Evolutionary conservation across 2,329 filamentous ascomycete species (phyloP), one percentile per base, ranked within the genome.

Genomic region (Orbilia oligospora): DNA sequence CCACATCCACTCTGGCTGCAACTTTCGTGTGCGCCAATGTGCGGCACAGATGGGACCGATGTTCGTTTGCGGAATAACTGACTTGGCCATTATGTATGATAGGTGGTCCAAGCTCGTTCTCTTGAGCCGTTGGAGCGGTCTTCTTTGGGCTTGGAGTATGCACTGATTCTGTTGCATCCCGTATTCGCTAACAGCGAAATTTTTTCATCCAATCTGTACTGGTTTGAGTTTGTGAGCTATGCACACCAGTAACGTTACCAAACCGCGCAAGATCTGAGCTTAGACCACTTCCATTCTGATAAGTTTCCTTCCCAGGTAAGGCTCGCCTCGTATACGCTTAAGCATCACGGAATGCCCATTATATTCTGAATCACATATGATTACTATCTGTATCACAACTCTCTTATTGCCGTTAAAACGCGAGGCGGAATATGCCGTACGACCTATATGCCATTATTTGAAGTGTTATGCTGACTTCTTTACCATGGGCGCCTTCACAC

Each of bases 11-110:
- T 61, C 22, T 56, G 36, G 58, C n/a, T n/a, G n/a, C 46, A 24
- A 16, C 51, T 58, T 27, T 48, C 63, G 69, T 44, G 22, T 71
- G 72, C 65, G 27, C 61, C 63, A 58, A 48, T 70, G 46, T 78
- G 75, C 75, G 75, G 75, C 75, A 78, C 68, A 64, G 68, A 67
- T 68, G 61, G 73, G 61, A 71, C 67, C 51, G 61, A 71, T 22
- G 53, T 55, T 36, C 46, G 3, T 30, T 66, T 18, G 33, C 27
- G 48, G 48, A 46, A 70, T 36, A 58, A 22, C 16, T 38, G 20
- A 30, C 53, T 58, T 36, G 14, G 56, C 24, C 6, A 38, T 22
- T 58, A 22, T 14, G 56, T 58, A 22, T 14, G 56, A 41, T 14
- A 36, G 68, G 24, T 61, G 67, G 67, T 63, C 67, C 61, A 77